Evolutionary conservation across 169 alveolate species (phyloP).

Genomic region (Plasmodium vivax): DNA sequence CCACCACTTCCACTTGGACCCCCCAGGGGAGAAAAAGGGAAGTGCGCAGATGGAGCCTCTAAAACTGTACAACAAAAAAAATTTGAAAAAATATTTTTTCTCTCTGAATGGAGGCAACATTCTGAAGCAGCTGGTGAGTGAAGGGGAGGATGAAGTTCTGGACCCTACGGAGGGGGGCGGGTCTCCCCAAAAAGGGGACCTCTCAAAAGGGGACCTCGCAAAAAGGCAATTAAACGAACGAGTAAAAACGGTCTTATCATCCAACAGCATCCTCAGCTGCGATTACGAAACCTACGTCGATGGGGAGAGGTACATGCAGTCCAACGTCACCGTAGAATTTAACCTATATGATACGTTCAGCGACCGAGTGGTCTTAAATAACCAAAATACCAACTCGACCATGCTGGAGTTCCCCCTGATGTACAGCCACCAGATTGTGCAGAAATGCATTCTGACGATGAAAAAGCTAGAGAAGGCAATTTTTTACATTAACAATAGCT

Average conservation of each 20-base stretch:
- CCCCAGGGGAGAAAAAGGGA: background rate
- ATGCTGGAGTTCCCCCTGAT: conserved; percentile 70
- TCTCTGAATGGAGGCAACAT: conserved; percentile 62
- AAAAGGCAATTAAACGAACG: background rate
- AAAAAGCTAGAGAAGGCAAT: conserved; percentile 68
- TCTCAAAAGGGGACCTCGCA: background rate
- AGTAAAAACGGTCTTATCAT: background rate
- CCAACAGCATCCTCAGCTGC: conserved; percentile 7
- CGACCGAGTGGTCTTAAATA: conserved; percentile 43
- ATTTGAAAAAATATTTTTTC: conserved; percentile 55
- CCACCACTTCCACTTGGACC: conserved; percentile 5
- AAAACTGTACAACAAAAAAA: conserved; percentile 63
- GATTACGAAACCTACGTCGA: conserved; percentile 50
- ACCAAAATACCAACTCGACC: conserved; percentile 63
- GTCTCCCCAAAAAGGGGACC: background rate
- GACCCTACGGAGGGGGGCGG: background rate
- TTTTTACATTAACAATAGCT: conserved; percentile 60
- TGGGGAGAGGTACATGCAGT: conserved; percentile 33
- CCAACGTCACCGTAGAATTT: conserved; percentile 73
- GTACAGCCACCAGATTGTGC: conserved; percentile 51
- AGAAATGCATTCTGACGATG: conserved; percentile 73
- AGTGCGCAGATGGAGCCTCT: conserved; percentile 8
- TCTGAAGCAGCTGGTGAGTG: conserved; percentile 63
- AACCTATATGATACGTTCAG: conserved; percentile 57
- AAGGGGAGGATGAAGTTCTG: conserved; percentile 49